Evolutionary conservation across 129 eudicot genomes (phyloP).

Genomic region (Solidago caesia): DNA sequence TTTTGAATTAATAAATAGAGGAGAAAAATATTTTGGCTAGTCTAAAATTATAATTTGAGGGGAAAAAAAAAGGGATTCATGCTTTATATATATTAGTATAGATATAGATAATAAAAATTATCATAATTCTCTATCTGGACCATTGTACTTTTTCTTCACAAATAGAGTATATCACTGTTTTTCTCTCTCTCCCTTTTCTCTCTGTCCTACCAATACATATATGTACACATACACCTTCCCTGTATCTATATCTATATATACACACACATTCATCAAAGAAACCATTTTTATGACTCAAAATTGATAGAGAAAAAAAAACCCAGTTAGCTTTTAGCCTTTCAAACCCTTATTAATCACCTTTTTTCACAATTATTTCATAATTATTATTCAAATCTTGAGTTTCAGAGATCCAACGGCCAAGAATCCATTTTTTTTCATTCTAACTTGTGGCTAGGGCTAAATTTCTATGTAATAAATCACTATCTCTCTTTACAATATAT

Average conservation of each 20-base stretch:
- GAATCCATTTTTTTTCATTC: slow-evolving; percentile 28
- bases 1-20: too few species aligned
- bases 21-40: too few species aligned
- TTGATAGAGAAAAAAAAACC: slow-evolving; percentile 12
- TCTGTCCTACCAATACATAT: slow-evolving; percentile 24
- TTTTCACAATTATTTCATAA: not conserved
- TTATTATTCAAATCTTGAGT: slow-evolving; percentile 7
- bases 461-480: slow-evolving; percentile 26
- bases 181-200: slow-evolving; percentile 30
- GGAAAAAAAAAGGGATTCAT: too few species aligned
- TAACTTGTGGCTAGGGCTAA: slow-evolving; percentile 48
- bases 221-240: slow-evolving; percentile 6
- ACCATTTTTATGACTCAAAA: slow-evolving; percentile 1
- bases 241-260: slow-evolving; percentile 19
- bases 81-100: too few species aligned
- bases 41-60: too few species aligned
- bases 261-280: slow-evolving; percentile 9
- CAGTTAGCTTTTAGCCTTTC: slow-evolving; percentile 15
- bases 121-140: slow-evolving; percentile 24
- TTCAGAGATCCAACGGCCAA: slow-evolving; percentile 46
- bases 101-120: too few species aligned
- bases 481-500: slow-evolving; percentile 1
- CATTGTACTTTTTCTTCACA: slow-evolving; percentile 36
- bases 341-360: slow-evolving; percentile 26
- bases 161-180: slow-evolving; percentile 20